phyloP scores from a whole-genome alignment of 23 red algal species.

The Agarophyton chilense region DNA sequence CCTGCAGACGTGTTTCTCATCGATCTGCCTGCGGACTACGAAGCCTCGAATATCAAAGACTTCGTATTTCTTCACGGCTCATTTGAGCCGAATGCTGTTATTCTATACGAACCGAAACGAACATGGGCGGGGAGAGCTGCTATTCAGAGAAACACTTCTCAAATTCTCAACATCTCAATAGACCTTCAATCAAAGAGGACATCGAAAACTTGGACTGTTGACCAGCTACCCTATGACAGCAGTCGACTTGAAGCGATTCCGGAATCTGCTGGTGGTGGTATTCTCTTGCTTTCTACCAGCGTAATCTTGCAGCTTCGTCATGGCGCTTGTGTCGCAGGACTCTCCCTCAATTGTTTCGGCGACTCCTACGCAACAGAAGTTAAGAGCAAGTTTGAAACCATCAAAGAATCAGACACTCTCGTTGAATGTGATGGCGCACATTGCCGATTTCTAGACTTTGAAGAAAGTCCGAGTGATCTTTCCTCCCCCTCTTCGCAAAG shows the following conservation, averaged over 20 bases:
- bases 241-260: constrained; percentile 43
- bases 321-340: constrained; percentile 55
- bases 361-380: constrained; percentile 71
- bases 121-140: constrained; percentile 91
- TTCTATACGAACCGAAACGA: constrained; percentile 77
- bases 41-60: constrained; percentile 66
- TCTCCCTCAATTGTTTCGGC: constrained; percentile 77
- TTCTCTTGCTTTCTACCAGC: constrained; percentile 54
- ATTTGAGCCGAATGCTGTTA: constrained; percentile 77
- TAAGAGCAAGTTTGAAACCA: constrained; percentile 57
- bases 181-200: constrained; percentile 58
- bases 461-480: constrained; percentile 33
- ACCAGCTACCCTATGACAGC: constrained; percentile 72
- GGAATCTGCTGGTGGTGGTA: constrained; percentile 62
- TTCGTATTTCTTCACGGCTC: constrained; percentile 63
- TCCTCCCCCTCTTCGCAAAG: constrained; percentile 25
- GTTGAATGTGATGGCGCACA: constrained; percentile 60
- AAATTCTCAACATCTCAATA: constrained; percentile 68
- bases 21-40: constrained; percentile 66
- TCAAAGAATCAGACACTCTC: constrained; percentile 57
- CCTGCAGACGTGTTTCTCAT: constrained; percentile 50
- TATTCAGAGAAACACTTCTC: constrained; percentile 62
- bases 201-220: constrained; percentile 65
- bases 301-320: constrained; percentile 77
- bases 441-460: constrained; percentile 66